Base-by-base conservation (phyloP, 2,329 filamentous ascomycete species). In the Phaeosphaeriaceae sp. region DNA sequence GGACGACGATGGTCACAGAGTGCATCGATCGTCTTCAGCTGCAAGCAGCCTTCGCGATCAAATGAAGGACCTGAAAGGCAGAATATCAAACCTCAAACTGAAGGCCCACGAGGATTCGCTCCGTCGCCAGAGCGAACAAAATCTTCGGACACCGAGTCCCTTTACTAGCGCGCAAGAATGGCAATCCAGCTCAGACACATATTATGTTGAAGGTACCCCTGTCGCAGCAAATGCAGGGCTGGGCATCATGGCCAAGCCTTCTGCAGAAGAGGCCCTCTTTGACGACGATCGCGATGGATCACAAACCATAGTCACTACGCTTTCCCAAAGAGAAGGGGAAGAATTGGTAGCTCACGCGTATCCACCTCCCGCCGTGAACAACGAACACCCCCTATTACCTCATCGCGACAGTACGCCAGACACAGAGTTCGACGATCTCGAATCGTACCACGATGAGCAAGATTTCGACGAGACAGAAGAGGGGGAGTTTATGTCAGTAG, bases 31-130 rank as follows among this genome's bases (percentile, higher is more conserved):
- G 2, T 80, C 85, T 12, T 93, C 90, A 1, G 85, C 85, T n/a
- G 81, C 87, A 66, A 85, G 87, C 7, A 83, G 85, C 64, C 78
- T 96, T 35, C 90, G 90, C 52, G 87, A 91, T 58, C 91, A 96
- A 69, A 90, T 96, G 83, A 86, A 88, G 47, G 90, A 89, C 44
- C 79, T 96, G 38, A 92, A 92, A 67, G 90, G 89, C 51, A 90
- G 91, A 64, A 92, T 96, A 29, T 92, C 90, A 1, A 88, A 80
- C 13, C 74, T 96, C 34, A 88, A 89, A 61, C 86, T 92, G 54
- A 87, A 90, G 61, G 88, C 90, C 0, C 84, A 88, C 16, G 89
- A 88, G 49, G 92, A 96, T 61, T 91, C 83, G 60, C 73, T 95
- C 63, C 87, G 89, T 64, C 83, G 92, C 42, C 83, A 87, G 46